phyloP scores from a whole-genome alignment of 2,329 filamentous ascomycete species.

The Colletotrichum euphorbiae region DNA sequence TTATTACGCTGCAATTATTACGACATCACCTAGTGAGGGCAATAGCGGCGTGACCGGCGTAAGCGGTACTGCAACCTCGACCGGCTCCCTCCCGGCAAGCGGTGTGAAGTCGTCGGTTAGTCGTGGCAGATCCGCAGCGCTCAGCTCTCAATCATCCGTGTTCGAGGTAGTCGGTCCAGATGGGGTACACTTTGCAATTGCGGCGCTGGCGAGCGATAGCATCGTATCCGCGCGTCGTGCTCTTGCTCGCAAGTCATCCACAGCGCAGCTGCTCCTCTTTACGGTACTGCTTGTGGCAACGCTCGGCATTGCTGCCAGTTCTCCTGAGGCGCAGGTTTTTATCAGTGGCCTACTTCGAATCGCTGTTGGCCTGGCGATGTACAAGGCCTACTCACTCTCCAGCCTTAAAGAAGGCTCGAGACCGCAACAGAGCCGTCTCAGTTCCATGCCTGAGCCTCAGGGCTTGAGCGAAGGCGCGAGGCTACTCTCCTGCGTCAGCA shows the following conservation, averaged over 20 bases:
- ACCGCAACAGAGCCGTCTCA: slow-evolving; percentile 38
- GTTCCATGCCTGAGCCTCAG: slow-evolving; percentile 28
- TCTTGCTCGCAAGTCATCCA: not conserved
- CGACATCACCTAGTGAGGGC: not conserved
- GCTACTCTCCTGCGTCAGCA: slow-evolving; percentile 37
- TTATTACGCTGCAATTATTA: not conserved
- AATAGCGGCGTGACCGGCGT: too few relatives aligned
- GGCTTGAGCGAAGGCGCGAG: slow-evolving; percentile 31
- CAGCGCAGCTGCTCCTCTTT: slow-evolving; percentile 1
- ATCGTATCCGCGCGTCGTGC: slow-evolving; percentile 5
- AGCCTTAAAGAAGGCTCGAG: slow-evolving; percentile 27
- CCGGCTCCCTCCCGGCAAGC: not conserved
- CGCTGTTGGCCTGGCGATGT: slow-evolving; percentile 20
- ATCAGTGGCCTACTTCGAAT: slow-evolving; percentile 6
- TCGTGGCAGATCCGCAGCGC: not conserved
- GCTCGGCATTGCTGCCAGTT: not conserved
- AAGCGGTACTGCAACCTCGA: not conserved
- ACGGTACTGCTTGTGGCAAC: slow-evolving; percentile 7
- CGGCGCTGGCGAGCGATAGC: not conserved
- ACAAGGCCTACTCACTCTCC: slow-evolving; percentile 10
- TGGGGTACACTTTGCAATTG: not conserved
- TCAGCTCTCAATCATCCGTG: not conserved
- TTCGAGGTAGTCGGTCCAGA: not conserved
- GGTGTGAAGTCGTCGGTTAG: not conserved
- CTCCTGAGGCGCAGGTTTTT: not conserved